phyloP scores from a whole-genome alignment of 192 early-diverging fungal species.

The Spinellus fusiger region DNA sequence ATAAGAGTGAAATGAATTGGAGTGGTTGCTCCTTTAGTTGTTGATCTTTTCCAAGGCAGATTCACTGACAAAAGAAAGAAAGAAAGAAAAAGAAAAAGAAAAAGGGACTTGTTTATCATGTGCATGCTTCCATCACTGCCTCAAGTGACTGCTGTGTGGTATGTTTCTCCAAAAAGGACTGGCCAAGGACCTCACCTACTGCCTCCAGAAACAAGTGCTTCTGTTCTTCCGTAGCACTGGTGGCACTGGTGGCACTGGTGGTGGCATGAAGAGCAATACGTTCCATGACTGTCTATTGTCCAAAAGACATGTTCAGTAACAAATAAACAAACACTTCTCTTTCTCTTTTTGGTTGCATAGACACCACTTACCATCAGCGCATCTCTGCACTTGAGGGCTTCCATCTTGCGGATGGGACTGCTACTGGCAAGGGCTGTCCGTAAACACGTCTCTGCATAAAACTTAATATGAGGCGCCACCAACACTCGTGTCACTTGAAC shows the following conservation, averaged over 20 bases:
- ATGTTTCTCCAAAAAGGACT: conserved; percentile 10
- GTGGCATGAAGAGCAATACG: too few species aligned
- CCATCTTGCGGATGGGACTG: conserved; percentile 17
- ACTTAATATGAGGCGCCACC: conserved; percentile 70
- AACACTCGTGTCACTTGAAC: conserved; percentile 70
- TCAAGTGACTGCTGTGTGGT: too few species aligned
- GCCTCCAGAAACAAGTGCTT: background rate
- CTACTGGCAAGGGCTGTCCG: conserved; percentile 21
- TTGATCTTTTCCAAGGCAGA: too few species aligned
- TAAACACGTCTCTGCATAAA: conserved; percentile 45
- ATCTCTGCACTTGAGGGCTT: conserved; percentile 39
- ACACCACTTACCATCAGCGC: conserved; percentile 40
- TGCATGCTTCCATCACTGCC: too few species aligned
- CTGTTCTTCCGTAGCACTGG: background rate
- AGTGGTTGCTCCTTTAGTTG: too few species aligned
- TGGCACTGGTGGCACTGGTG: too few species aligned
- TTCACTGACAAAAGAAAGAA: too few species aligned
- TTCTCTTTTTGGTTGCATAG: background rate
- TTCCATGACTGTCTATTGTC: too few species aligned
- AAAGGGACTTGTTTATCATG: too few species aligned
- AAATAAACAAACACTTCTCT: background rate
- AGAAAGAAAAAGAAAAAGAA: too few species aligned
- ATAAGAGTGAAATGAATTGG: too few species aligned
- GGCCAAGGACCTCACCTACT: conserved; percentile 1
- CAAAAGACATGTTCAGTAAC: too few species aligned